A percentile compares a stretch with the other conserved stretches of the same genome.
These are phyloP conservation scores for Penicillium sp. DNA, from an alignment of 2,329 filamentous ascomycete genomes.

Conservation along the genomic window DNA sequence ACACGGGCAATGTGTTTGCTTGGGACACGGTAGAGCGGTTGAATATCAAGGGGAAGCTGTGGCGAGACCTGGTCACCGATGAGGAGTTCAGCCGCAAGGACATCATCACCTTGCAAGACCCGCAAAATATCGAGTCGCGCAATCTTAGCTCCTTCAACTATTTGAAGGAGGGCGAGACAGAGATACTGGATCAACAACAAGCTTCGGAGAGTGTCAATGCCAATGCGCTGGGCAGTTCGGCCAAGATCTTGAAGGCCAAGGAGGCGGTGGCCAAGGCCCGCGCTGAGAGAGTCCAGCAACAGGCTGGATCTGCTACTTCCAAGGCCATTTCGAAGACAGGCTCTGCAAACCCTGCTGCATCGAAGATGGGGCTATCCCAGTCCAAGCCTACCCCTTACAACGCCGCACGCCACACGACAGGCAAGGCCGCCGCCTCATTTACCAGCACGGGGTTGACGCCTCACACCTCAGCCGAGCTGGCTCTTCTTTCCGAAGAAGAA, in stretches of 20 bases:
- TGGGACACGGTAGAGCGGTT: constrained; percentile 93
- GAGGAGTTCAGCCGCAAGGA: constrained; percentile 82
- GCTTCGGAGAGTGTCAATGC: constrained; percentile 68
- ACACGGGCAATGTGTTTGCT: constrained; percentile 90
- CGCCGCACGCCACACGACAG: constrained; percentile 85
- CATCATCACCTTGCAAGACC: constrained; percentile 94
- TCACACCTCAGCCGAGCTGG: constrained; percentile 82
- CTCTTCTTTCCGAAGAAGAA: constrained; percentile 86
- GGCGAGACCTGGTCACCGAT: constrained; percentile 86
- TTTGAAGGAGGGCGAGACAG: constrained; percentile 73
- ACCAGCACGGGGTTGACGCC: constrained; percentile 92
- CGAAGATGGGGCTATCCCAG: constrained; percentile 26
- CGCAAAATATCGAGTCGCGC: constrained; percentile 78
- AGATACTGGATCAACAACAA: constrained; percentile 66
- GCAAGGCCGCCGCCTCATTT: constrained; percentile 86
- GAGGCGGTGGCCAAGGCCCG: constrained; percentile 90
- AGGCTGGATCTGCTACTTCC: constrained; percentile 53
- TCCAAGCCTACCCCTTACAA: constrained; percentile 63
- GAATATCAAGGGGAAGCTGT: constrained; percentile 96
- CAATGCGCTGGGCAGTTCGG: constrained; percentile 70
- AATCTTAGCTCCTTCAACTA: constrained; percentile 88
- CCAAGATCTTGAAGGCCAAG: constrained; percentile 85
- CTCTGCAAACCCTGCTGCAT: constrained; percentile 6
- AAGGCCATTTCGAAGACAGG: constrained; percentile 29
- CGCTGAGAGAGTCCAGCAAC: constrained; percentile 63